Evolutionary conservation across 768 basidiomycete genomes (phyloP), one percentile per base, ranked within the genome.

Genomic region (Kwoniella dendrophila): DNA sequence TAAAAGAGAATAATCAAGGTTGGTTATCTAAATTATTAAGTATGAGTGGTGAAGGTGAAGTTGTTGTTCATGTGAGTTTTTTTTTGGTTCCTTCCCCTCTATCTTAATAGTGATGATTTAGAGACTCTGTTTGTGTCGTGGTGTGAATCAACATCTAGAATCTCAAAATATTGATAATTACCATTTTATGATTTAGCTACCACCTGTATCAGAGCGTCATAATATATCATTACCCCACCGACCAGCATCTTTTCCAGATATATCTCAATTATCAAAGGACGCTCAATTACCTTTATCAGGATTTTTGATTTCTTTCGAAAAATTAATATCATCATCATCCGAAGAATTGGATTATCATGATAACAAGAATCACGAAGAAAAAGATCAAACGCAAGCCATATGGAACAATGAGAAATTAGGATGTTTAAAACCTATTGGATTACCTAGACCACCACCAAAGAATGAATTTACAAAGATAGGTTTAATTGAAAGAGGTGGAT

Each of bases 401-500:
- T n/a, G n/a, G n/a, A n/a, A n/a, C 36, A n/a, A 24, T 40, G 22
- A 44, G 33, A 16, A 33, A 33, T 38, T 58, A 4, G 71, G 67
- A 0, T 71, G 70, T 56, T 24, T 71, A 11, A 56, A 69, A n/a
- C 60, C 73, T 10, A 43, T 26, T n/a, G 18, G 48, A 12, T 67
- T 56, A 49, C 71, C 69, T 2, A 29, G 66, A 20, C 51, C 62
- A 38, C 63, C 27, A 12, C 29, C 16, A 32, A n/a, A n/a, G 16
- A 34, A 34, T 10, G 47, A 47, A 14, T 26, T 45, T 8, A 30
- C 27, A 14, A 61, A 26, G 89, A 90, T 97, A 75, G 95, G 92
- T 0, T 84, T 97, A 51, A 87, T 96, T 0, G 89, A 95, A 77
- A 83, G 95, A 40, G 94, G 94, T 1, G 81, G 86, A 54, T 98